Conservation (phyloP, 768 basidiomycete species). For the Lactarius vividus region DNA sequence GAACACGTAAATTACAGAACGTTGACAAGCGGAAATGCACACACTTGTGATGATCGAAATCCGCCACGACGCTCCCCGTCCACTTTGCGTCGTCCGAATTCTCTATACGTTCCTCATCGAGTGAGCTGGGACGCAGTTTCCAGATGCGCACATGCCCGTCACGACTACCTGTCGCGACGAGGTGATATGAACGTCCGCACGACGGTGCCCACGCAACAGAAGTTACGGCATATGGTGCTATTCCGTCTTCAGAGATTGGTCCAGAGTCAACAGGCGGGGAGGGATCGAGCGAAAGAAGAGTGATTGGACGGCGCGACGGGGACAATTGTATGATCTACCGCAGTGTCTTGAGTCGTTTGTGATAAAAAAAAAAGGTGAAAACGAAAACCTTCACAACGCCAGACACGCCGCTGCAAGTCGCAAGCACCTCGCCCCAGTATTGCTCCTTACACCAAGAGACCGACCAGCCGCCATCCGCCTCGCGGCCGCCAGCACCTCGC, state of each 20-base stretch:
- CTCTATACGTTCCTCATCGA: constrained; percentile 39
- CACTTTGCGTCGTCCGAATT: constrained; percentile 55
- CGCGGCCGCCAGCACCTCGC: constrained; percentile 56
- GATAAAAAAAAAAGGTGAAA: constrained; percentile 8
- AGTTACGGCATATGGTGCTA: constrained; percentile 63
- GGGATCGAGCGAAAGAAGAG: constrained; percentile 60
- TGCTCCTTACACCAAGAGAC: constrained; percentile 94
- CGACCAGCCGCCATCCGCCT: constrained; percentile 91
- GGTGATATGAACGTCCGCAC: constrained; percentile 91
- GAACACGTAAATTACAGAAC: constrained; percentile 1
- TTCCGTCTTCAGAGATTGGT: constrained; percentile 34
- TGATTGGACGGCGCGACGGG: constrained; percentile 61
- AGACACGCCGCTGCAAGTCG: constrained; percentile 67
- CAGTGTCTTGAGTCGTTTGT: constrained; percentile 2
- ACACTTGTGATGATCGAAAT: constrained; percentile 84
- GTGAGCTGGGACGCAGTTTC: constrained; percentile 63
- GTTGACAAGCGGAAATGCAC: constrained; percentile 27
- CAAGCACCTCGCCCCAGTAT: constrained; percentile 93
- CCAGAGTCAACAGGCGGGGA: constrained; percentile 38
- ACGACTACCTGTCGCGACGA: constrained; percentile 85
- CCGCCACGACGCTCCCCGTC: constrained; percentile 73
- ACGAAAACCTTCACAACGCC: constrained; percentile 69
- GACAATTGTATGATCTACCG: constrained; percentile 74
- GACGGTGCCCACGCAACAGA: constrained; percentile 92
- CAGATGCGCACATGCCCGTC: constrained; percentile 91